Evolutionary conservation across 2,329 filamentous ascomycete genomes (phyloP).

Genomic region (Cytospora paraplurivora): DNA sequence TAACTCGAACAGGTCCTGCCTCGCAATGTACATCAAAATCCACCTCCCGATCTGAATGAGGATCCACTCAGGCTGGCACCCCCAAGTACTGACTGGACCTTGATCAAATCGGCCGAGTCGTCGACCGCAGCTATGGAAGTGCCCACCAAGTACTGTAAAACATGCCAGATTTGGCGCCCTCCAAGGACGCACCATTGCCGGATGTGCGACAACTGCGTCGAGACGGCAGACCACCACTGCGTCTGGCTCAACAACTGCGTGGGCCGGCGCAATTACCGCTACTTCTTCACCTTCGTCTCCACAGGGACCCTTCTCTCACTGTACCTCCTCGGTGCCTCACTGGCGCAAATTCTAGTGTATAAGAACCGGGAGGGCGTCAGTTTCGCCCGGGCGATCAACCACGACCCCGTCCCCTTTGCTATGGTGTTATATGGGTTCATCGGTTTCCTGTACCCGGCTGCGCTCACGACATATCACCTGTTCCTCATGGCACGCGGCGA

Average conservation of each 20-base stretch:
- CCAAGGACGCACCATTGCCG: conserved; percentile 95
- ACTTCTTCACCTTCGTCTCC: conserved; percentile 91
- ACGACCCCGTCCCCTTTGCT: conserved; percentile 80
- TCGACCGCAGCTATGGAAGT: conserved; percentile 92
- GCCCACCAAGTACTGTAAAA: conserved; percentile 96
- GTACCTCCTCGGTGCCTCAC: conserved; percentile 73
- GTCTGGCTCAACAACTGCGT: conserved; percentile 99
- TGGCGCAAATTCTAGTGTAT: conserved; percentile 82
- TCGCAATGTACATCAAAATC: conserved; percentile 86
- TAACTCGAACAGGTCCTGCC: conserved; percentile 71
- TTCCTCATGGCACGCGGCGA: conserved; percentile 90
- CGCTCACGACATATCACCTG: conserved; percentile 84
- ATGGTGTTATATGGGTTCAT: conserved; percentile 84
- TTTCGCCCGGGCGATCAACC: conserved; percentile 68
- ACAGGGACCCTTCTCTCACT: conserved; percentile 75
- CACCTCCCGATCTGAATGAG: conserved; percentile 71
- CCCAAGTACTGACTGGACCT: conserved; percentile 88
- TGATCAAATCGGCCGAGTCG: conserved; percentile 78
- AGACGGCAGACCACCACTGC: conserved; percentile 97
- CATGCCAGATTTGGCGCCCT: conserved; percentile 95
- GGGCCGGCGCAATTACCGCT: conserved; percentile 94
- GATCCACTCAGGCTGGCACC: conserved; percentile 82
- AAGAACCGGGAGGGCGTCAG: conserved; percentile 62
- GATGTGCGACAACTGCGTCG: conserved; percentile 94
- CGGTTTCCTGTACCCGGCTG: conserved; percentile 76